A percentile compares a stretch with the other conserved stretches of the same genome.
Evolutionary conservation across 2,329 filamentous ascomycete genomes (phyloP).

Genomic region (Cladosporium velox): DNA sequence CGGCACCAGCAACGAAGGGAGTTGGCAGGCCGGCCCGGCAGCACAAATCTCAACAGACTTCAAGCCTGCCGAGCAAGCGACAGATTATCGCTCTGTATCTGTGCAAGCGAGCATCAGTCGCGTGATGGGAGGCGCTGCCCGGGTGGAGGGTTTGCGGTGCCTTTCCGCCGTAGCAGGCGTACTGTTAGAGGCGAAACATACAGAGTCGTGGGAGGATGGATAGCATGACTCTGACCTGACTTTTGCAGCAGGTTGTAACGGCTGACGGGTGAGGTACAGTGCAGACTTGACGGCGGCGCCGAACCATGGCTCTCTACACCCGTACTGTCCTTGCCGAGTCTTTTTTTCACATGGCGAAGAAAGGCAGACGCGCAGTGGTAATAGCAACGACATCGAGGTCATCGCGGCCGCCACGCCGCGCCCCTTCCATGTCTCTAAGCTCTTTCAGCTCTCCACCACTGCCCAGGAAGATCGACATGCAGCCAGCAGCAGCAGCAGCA

Average conservation of each 20-base stretch:
- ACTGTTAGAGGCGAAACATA: slow-evolving; percentile 7
- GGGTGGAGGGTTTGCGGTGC: not conserved
- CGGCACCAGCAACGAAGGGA: no score
- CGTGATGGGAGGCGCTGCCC: slow-evolving; percentile 2
- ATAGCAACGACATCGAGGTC: not conserved
- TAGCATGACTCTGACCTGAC: not conserved
- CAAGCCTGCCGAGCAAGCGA: slow-evolving; percentile 3
- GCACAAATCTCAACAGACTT: slow-evolving; percentile 16
- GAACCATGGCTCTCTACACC: not conserved
- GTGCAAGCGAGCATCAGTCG: slow-evolving; percentile 8
- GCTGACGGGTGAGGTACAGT: not conserved
- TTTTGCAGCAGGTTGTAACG: not conserved
- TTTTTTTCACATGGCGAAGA: not conserved
- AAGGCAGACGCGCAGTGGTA: not conserved
- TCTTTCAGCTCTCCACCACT: not conserved
- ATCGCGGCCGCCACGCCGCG: slow-evolving; percentile 3
- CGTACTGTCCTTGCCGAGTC: not conserved
- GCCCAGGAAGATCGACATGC: slow-evolving; percentile 17
- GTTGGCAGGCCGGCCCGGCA: slow-evolving; percentile 9
- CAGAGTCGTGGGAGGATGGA: slow-evolving; percentile 5
- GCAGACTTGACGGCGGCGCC: not conserved
- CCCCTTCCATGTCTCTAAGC: slow-evolving; percentile 1
- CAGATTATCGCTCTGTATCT: not conserved
- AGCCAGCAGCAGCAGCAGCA: slow-evolving; percentile 1
- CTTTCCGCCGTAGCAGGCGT: not conserved